These are phyloP conservation scores for Metschnikowia amazonensis DNA, from an alignment of 805 yeast genomes.

Conservation along the genomic window DNA sequence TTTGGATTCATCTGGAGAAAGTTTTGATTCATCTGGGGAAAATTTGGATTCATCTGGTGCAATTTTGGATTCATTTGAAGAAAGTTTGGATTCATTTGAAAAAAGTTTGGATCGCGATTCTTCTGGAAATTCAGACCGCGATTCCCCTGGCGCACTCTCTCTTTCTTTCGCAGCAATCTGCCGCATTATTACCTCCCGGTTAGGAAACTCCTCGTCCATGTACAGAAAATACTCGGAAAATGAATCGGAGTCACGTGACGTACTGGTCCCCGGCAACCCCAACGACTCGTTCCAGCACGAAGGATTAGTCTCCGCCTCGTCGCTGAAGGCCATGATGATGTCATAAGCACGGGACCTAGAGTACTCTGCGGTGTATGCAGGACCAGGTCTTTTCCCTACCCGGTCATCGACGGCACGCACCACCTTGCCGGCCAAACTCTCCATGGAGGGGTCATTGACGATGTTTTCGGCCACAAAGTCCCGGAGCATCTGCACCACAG, in stretches of 20 bases:
- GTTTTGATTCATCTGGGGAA: too few species aligned
- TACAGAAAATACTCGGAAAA: constrained; percentile 41
- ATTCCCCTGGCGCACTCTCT: too few species aligned
- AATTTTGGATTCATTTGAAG: too few species aligned
- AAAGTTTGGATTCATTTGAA: too few species aligned
- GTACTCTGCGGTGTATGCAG: constrained; percentile 33
- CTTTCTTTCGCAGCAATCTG: background rate
- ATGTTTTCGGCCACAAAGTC: constrained; percentile 56
- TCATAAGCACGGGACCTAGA: constrained; percentile 54
- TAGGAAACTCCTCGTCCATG: constrained; percentile 20
- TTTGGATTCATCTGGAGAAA: too few species aligned
- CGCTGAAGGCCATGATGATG: constrained; percentile 28
- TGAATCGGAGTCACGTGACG: constrained; percentile 41
- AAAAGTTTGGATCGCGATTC: too few species aligned
- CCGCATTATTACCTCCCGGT: background rate
- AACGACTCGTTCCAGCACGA: constrained; percentile 46
- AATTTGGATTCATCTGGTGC: too few species aligned
- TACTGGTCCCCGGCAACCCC: constrained; percentile 41
- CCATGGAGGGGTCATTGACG: constrained; percentile 41
- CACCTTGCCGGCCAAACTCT: constrained; percentile 42
- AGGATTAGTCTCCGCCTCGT: constrained; percentile 43
- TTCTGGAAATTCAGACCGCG: too few species aligned
- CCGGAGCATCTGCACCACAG: constrained; percentile 45
- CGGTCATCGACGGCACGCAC: constrained; percentile 27
- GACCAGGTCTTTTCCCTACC: background rate